Percentiles rank a stretch among this genome's conserved stretches.
Evolutionary conservation across 495 filamentous ascomycete species (phyloP).

Genomic region (Cenococcum geophilum): DNA sequence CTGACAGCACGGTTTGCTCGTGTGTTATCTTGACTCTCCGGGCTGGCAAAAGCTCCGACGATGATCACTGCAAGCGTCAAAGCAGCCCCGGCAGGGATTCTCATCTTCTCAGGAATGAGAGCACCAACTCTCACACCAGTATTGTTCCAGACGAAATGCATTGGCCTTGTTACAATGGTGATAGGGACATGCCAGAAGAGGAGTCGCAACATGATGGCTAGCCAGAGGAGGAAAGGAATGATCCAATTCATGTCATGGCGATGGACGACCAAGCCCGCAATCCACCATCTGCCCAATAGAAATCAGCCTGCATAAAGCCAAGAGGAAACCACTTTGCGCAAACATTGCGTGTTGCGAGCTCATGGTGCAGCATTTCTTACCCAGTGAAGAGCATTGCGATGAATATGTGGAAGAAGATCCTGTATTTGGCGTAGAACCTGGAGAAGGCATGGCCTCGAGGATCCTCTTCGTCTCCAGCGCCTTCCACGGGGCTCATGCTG

Average conservation of each 20-base stretch:
- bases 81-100: constrained; percentile 52
- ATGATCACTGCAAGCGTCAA: constrained; percentile 63
- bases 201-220: constrained; percentile 66
- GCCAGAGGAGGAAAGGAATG: constrained; percentile 75
- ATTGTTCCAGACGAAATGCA: constrained; percentile 59
- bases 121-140: constrained; percentile 49
- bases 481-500: constrained; percentile 30
- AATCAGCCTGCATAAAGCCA: neutral
- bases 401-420: constrained; percentile 46
- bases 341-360: neutral
- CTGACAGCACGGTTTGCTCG: constrained; percentile 71
- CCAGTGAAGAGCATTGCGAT: constrained; percentile 56
- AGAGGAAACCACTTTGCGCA: neutral
- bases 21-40: constrained; percentile 66
- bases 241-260: constrained; percentile 73
- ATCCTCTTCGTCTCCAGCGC: constrained; percentile 32
- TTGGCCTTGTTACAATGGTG: constrained; percentile 56
- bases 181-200: constrained; percentile 68
- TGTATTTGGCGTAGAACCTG: constrained; percentile 39
- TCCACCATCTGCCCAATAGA: constrained; percentile 66
- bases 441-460: constrained; percentile 33
- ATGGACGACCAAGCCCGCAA: constrained; percentile 67
- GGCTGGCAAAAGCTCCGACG: constrained; percentile 65
- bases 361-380: constrained; percentile 36
- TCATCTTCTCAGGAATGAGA: constrained; percentile 57